Percentiles rank a stretch among this genome's conserved stretches.
Evolutionary conservation across 176 grass and related monocot genomes (phyloP).

Genomic region (Coix lacrymajobi): DNA sequence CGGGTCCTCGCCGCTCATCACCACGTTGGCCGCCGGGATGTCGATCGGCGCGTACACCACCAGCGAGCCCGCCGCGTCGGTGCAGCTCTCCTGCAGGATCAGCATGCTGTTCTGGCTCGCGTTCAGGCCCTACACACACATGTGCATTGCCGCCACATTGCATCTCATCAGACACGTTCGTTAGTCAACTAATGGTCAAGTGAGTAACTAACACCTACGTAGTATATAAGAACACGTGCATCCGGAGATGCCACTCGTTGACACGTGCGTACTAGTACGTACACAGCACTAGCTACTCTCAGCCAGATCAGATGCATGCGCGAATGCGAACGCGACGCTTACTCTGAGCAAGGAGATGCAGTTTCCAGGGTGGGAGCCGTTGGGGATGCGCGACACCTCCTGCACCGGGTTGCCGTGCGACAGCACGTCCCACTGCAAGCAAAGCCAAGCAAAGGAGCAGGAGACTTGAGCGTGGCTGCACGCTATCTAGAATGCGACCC

Average conservation of each 20-base stretch:
- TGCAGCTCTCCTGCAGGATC: slow-evolving; percentile 76
- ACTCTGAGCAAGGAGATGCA: slow-evolving; percentile 88
- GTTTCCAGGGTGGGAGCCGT: slow-evolving; percentile 66
- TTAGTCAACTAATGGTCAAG: neutral
- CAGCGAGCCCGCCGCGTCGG: slow-evolving; percentile 48
- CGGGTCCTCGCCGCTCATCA: slow-evolving; percentile 75
- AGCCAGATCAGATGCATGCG: neutral
- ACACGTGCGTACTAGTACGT: neutral
- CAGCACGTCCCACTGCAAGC: slow-evolving; percentile 81
- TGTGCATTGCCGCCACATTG: neutral
- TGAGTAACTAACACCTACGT: neutral
- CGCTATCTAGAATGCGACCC: neutral
- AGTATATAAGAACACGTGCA: neutral
- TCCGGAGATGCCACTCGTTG: neutral
- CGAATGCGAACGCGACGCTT: neutral
- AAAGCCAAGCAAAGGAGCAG: neutral
- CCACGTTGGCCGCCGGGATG: slow-evolving; percentile 51
- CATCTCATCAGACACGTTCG: neutral
- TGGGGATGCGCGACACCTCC: slow-evolving; percentile 61
- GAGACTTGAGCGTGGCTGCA: neutral
- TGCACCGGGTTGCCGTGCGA: slow-evolving; percentile 77
- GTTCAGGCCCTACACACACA: slow-evolving; percentile 37
- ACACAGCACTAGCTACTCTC: neutral
- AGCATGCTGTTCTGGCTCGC: slow-evolving; percentile 66
- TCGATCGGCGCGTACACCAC: slow-evolving; percentile 69